phyloP scores from a whole-genome alignment of 257 asterid species.

The Nemophila menziesii region DNA sequence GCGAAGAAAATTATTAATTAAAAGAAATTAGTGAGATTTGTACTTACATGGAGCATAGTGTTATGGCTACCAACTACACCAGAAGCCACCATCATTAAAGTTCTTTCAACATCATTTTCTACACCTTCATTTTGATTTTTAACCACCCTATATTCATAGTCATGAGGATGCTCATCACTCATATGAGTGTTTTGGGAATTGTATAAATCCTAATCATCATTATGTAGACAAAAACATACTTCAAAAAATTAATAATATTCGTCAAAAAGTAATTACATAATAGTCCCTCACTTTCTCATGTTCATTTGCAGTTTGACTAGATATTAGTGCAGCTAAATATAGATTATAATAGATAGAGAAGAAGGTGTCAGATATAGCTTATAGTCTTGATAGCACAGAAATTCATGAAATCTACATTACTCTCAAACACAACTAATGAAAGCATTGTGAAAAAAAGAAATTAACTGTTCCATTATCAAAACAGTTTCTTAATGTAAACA shows the following conservation, averaged over 20 bases:
- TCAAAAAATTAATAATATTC: background rate
- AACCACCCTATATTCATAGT: conserved; percentile 24
- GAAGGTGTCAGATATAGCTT: no score
- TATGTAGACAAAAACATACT: background rate
- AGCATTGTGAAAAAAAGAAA: no score
- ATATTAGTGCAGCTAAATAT: no score
- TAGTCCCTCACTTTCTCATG: no score
- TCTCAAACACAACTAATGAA: no score
- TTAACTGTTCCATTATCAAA: no score
- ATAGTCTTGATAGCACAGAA: no score
- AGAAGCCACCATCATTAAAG: conserved; percentile 42
- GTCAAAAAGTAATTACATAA: background rate
- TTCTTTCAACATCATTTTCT: conserved; percentile 35
- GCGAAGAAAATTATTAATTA: background rate
- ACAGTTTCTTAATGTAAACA: no score
- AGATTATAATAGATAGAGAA: no score
- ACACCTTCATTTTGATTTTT: conserved; percentile 25
- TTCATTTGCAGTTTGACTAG: no score
- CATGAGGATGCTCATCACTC: conserved; percentile 32
- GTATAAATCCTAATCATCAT: conserved; percentile 36
- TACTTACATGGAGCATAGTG: conserved; percentile 40
- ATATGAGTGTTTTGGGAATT: conserved; percentile 29
- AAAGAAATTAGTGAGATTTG: conserved; percentile 3
- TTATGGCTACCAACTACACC: conserved; percentile 33
- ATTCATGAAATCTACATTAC: no score